Evolutionary conservation across 768 basidiomycete species (phyloP), one percentile per base, ranked within the genome.

Genomic region (Austroboletus festivus): DNA sequence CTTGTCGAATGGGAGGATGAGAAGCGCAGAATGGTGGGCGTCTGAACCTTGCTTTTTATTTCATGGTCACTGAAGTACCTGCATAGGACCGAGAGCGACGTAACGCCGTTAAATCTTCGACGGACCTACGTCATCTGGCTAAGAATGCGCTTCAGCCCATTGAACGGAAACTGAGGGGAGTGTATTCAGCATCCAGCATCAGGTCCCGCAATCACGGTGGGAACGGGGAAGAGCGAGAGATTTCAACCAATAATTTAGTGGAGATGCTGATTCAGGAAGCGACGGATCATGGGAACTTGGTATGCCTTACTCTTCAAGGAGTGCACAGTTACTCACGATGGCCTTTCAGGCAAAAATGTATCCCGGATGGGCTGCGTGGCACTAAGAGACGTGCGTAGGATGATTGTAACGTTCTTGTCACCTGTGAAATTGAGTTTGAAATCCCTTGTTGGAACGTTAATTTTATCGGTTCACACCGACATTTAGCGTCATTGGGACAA

Each of bases 1-100:
- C 77, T 99, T 3, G 86, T 94, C 26, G 95, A 98, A 67, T 98
- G 93, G 91, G 87, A 91, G 52, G 85, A 91, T 37, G 83, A 89
- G 63, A 83, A 82, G 52, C 78, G 83, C 13, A 85, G 80, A 60
- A 68, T 81, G 63, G 81, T 84, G 51, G 21, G 73, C 53, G 9
- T 37, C 35, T 37, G 16, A 6, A n/a, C n/a, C n/a, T n/a, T n/a
- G n/a, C n/a, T n/a, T n/a, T n/a, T n/a, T n/a, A n/a, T n/a, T n/a
- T n/a, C n/a, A n/a, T n/a, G n/a, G n/a, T n/a, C n/a, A n/a, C n/a
- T n/a, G n/a, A 6, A 37, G 19, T 19, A 19, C 8, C 6, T 19
- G 19, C 16, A 4, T 44, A 80, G 79, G 76, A 81, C 55, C 78
- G 74, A 22, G 70, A 74, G 37, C 65, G 48, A 41, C 62, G 70